Conservation (phyloP, 129 eudicot species). For the Artemisia argyi region DNA sequence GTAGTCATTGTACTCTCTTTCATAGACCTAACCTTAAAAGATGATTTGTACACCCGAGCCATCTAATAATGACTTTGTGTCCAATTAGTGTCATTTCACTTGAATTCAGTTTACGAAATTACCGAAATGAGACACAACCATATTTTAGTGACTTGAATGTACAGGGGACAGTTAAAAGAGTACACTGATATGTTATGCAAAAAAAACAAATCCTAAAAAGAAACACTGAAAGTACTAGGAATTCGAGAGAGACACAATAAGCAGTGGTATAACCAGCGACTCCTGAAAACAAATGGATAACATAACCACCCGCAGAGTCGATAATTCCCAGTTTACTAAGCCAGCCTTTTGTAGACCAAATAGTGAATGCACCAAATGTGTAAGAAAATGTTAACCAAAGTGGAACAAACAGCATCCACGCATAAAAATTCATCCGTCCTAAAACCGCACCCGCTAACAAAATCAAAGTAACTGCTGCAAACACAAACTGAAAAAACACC, state of each 20-base stretch:
- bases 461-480: slow-evolving; percentile 60
- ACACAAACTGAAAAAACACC: slow-evolving; percentile 59
- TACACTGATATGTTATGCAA: no score
- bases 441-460: slow-evolving; percentile 57
- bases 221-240: background rate
- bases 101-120: no score
- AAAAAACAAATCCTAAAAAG: background rate
- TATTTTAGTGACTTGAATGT: no score
- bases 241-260: slow-evolving; percentile 46
- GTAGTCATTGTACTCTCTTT: no score
- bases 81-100: no score
- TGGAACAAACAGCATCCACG: slow-evolving; percentile 77
- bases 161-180: no score
- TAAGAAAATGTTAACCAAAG: slow-evolving; percentile 68
- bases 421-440: slow-evolving; percentile 67
- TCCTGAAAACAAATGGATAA: slow-evolving; percentile 65
- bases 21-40: no score
- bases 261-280: slow-evolving; percentile 75
- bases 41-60: no score
- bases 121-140: no score
- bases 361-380: slow-evolving; percentile 57
- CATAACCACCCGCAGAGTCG: slow-evolving; percentile 70
- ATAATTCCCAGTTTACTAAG: slow-evolving; percentile 59
- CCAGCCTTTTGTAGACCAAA: slow-evolving; percentile 72
- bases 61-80: no score